Percentiles rank a stretch among this genome's conserved stretches.
Conservation (phyloP, 208 protist genomes). For the Trypanosoma boissoni region DNA sequence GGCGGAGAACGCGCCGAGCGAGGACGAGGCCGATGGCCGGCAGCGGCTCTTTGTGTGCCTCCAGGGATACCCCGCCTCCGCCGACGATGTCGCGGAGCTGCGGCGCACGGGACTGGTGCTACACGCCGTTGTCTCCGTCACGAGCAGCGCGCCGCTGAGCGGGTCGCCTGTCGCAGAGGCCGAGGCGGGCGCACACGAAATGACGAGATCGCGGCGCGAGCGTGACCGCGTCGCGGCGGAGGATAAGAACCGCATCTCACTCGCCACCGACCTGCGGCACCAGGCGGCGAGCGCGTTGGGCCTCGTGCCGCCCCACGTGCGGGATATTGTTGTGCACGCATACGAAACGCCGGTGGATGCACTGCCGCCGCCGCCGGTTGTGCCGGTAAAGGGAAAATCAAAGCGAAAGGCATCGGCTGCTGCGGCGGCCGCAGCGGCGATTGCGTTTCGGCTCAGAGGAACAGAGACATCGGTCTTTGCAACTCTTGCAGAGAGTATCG, state of each 20-base stretch:
- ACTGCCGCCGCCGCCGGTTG: conserved; percentile 3
- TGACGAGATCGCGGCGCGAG: conserved; percentile 4
- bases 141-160: conserved; percentile 22
- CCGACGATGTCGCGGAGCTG: conserved; percentile 33
- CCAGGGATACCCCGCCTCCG: conserved; percentile 29
- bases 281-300: not conserved
- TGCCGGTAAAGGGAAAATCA: not conserved
- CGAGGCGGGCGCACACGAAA: not conserved
- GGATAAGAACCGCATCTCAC: conserved; percentile 7
- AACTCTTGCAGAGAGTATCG: too few relatives aligned
- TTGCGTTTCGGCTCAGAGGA: too few relatives aligned
- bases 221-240: not conserved
- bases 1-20: conserved; percentile 23
- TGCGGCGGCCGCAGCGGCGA: not conserved
- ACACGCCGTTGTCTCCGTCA: conserved; percentile 32
- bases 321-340: conserved; percentile 25
- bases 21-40: conserved; percentile 21
- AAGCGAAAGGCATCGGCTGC: not conserved
- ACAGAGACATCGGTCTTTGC: too few relatives aligned
- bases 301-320: conserved; percentile 8
- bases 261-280: conserved; percentile 16
- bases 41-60: conserved; percentile 23
- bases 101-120: conserved; percentile 21
- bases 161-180: conserved; percentile 22
- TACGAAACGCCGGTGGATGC: conserved; percentile 32